phyloP scores from a whole-genome alignment of 2,329 filamentous ascomycete species.

The Pseudogymnoascus sp. region DNA sequence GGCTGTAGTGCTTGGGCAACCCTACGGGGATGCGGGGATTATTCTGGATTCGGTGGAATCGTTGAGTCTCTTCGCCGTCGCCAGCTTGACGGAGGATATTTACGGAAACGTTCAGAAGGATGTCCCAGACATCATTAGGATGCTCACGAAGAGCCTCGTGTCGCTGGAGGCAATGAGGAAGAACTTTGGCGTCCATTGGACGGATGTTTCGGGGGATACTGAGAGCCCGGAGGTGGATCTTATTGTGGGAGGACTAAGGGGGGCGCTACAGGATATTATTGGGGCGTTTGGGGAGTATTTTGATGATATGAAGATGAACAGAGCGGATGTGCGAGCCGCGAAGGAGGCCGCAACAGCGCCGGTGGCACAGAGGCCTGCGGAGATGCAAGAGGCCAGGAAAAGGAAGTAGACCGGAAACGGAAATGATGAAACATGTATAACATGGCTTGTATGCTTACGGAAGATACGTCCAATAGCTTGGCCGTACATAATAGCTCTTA shows the following conservation, averaged over 20 bases:
- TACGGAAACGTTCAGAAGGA: conserved; percentile 82
- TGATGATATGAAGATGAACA: conserved; percentile 58
- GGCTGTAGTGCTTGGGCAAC: conserved; percentile 62
- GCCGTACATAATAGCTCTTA: not conserved
- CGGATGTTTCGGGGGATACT: conserved; percentile 54
- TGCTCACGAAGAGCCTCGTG: conserved; percentile 59
- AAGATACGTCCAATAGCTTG: not conserved
- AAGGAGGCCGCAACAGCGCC: conserved; percentile 38
- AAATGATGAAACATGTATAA: conserved; percentile 4
- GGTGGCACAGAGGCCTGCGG: conserved; percentile 20
- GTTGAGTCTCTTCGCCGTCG: conserved; percentile 59
- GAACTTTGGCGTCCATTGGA: conserved; percentile 62
- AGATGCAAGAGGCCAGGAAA: conserved; percentile 12
- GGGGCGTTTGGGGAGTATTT: conserved; percentile 67
- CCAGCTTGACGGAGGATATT: conserved; percentile 69
- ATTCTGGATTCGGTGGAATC: conserved; percentile 66
- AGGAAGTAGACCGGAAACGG: not conserved
- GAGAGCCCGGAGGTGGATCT: conserved; percentile 61
- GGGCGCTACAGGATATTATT: conserved; percentile 57
- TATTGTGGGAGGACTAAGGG: conserved; percentile 56
- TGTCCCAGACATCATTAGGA: conserved; percentile 64
- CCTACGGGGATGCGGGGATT: conserved; percentile 59
- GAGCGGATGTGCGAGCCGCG: conserved; percentile 64
- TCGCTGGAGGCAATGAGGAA: conserved; percentile 61
- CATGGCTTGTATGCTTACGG: not conserved